Percentiles rank a stretch among this genome's conserved stretches.
phyloP scores from a whole-genome alignment of 2,329 filamentous ascomycete species.

The Nemania diffusa region DNA sequence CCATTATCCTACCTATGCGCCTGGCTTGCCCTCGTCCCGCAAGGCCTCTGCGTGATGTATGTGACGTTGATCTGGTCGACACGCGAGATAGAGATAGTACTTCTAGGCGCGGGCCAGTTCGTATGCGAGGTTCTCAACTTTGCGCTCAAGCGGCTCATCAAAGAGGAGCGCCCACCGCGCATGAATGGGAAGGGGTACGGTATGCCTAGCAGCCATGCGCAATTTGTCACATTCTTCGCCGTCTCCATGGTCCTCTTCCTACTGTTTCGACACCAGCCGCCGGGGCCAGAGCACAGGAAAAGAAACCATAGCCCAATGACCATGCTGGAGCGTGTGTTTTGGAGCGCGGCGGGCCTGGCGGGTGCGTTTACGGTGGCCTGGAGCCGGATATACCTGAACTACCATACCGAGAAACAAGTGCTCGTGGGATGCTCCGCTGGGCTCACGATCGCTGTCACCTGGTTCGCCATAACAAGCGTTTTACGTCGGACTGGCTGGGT shows the following conservation, averaged over 20 bases:
- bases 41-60: conserved; percentile 90
- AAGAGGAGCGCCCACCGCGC: conserved; percentile 87
- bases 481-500: conserved; percentile 76
- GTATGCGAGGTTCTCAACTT: conserved; percentile 93
- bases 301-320: conserved; percentile 66
- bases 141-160: conserved; percentile 86
- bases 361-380: conserved; percentile 77
- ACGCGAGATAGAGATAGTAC: conserved; percentile 85
- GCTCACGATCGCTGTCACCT: conserved; percentile 73
- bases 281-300: conserved; percentile 48
- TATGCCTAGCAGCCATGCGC: conserved; percentile 94
- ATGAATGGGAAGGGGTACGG: conserved; percentile 94
- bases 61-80: conserved; percentile 90
- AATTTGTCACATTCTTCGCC: conserved; percentile 94
- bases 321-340: conserved; percentile 66
- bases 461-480: conserved; percentile 79
- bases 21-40: conserved; percentile 92
- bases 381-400: conserved; percentile 90
- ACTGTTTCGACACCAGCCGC: conserved; percentile 78
- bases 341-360: conserved; percentile 65
- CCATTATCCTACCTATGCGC: conserved; percentile 87
- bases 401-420: conserved; percentile 91
- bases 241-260: conserved; percentile 87
- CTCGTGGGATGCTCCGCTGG: conserved; percentile 81
- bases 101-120: conserved; percentile 94